Evolutionary conservation across 2,329 filamentous ascomycete genomes (phyloP), one percentile per base, ranked within the genome.

Genomic region (Microsporum ferrugineum): DNA sequence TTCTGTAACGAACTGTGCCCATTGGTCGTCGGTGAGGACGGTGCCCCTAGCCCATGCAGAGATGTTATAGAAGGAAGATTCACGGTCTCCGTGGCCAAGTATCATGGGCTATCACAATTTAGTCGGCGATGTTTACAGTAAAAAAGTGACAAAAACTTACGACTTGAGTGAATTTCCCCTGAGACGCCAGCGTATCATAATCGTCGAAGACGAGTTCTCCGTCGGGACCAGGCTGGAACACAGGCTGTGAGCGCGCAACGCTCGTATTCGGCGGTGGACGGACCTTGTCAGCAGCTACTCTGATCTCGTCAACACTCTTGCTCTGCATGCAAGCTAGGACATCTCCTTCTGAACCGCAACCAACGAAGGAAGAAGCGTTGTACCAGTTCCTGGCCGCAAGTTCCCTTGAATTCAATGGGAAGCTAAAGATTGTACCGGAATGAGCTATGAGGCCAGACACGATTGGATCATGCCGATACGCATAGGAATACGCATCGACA

Each of bases 21-120:
- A 75, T 58, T 76, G 71, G 1, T 65, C 68, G 1, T 71, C 66
- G 0, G 74, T 78, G 1, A 78, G 74, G 0, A 73, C 67, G 23
- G 75, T 67, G 38, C 76, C 74, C 29, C 70, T 68, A 0, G 68
- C 71, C 61, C 71, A 79, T 0, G 78, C 75, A 0, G 73, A 71
- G 38, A 80, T 73, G 3, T 74, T 73, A 66, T 80, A 80, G 68
- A 77, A 79, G 0, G 76, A 77, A 2, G 76, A 73, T 65, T 81
- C 79, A 60, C 79, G 74, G 63, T 79, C 60, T 60, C 64, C 69
- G 31, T 68, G 69, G 41, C 69, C 75, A 7, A 72, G 65, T 0
- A 80, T 62, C 0, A 77, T 65, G 0, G 78, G 77, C 10, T 65
- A 43, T 7, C 33, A 17, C 12, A 31, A n/a, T 36, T 60, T 6